Evolutionary conservation across 2,329 filamentous ascomycete genomes (phyloP).

Genomic region (Clarireedia monteithiana): DNA sequence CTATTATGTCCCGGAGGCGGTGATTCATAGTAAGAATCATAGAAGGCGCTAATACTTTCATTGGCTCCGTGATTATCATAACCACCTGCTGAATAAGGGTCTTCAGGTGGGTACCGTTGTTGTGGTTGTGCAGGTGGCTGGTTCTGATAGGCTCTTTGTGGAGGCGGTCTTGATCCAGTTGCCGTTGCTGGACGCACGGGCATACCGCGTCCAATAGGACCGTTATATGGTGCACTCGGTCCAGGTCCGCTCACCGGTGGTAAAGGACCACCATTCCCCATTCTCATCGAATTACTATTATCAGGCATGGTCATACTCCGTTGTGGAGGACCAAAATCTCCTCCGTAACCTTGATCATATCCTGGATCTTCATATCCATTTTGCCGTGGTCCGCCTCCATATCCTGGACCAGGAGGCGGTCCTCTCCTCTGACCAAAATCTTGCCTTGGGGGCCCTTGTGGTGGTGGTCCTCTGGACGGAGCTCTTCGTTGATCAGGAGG

Average conservation of each 20-base stretch:
- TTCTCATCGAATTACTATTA: slow-evolving; percentile 33
- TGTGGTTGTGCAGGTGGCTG: slow-evolving; percentile 29
- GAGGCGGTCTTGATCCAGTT: slow-evolving; percentile 43
- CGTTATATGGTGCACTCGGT: slow-evolving; percentile 38
- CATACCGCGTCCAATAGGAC: slow-evolving; percentile 36
- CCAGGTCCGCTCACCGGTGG: slow-evolving; percentile 21
- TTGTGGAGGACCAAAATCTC: slow-evolving; percentile 43
- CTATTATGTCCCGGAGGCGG: slow-evolving; percentile 13
- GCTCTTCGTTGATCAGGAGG: slow-evolving; percentile 22
- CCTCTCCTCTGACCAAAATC: slow-evolving; percentile 4
- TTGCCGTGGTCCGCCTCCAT: slow-evolving; percentile 13
- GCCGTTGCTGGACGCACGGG: slow-evolving; percentile 50
- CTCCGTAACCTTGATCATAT: slow-evolving; percentile 23
- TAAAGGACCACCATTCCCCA: slow-evolving; percentile 29
- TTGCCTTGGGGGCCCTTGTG: slow-evolving; percentile 12
- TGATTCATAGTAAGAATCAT: slow-evolving; percentile 45
- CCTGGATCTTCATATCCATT: slow-evolving; percentile 24
- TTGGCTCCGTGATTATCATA: slow-evolving; percentile 27
- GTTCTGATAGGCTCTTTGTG: slow-evolving; percentile 44
- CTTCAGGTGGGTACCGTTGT: slow-evolving; percentile 10
- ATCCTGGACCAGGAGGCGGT: slow-evolving; percentile 12
- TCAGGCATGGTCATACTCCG: slow-evolving; percentile 55
- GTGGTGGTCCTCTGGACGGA: slow-evolving; percentile 12
- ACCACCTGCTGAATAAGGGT: slow-evolving; percentile 9
- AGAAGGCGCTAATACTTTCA: slow-evolving; percentile 42